Evolutionary conservation across 148 eudicot genomes (phyloP), one percentile per base, ranked within the genome.

Genomic region (Mesembryanthemum crystallinum): DNA sequence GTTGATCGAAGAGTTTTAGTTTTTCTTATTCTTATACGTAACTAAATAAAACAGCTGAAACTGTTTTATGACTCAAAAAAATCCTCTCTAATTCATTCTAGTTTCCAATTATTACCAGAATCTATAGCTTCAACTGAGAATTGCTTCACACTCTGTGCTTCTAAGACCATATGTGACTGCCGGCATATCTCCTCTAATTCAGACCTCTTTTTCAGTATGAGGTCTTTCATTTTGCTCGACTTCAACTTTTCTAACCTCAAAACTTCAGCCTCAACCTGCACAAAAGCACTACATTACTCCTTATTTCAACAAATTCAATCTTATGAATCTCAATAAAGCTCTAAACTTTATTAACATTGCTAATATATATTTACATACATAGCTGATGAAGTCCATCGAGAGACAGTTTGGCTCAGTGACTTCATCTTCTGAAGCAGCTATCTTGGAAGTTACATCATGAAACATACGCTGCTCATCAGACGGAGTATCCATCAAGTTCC

Each of bases 401-500:
- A 93, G 89, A 66, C 64, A 58, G 32, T 85, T 80, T 18, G 88
- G 86, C 59, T 88, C 97, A 28, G 85, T 87, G 52, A 93, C 82
- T 73, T 91, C 92, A 75, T 83, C 57, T 73, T 85, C 94, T 69
- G 89, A 85, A 77, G 89, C 87, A 54, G 94, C 94, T 73, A 91
- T 88, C 68, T 83, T 80, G 51, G 83, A 83, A 57, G 91, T 89
- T 66, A 88, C 82, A 78, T 85, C 84, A 24, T 91, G 92, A 76
- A 88, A 93, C 79, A 65, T 80, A 5, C 65, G 82, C 80, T 89
- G 94, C 85, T 93, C 98, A 72, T 82, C 85, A 12, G 80, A 9
- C 14, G 94, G 94, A 33, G 89, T 93, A 81, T 93, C 98, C 94
- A 93, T 89, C 73, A 93, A 79, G 77, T 77, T 88, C 98, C 98